These are phyloP conservation scores for Suillus decipiens DNA, from an alignment of 768 basidiomycete genomes.

Conservation along the genomic window DNA sequence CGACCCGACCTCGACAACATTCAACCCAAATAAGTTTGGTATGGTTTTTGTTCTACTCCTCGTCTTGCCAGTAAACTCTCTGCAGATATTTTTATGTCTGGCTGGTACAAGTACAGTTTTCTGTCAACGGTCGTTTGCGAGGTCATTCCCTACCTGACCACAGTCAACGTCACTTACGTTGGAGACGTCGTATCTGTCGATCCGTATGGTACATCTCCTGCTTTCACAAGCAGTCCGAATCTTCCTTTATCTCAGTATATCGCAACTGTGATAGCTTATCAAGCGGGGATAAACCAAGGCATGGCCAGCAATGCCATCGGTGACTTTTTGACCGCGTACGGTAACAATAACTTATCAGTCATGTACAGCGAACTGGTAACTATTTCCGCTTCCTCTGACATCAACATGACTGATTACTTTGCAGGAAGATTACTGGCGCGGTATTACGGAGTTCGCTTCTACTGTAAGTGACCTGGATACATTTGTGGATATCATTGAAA, in stretches of 20 bases:
- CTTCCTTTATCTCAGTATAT: slow-evolving; percentile 3
- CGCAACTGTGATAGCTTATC: slow-evolving; percentile 6
- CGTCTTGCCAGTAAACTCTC: slow-evolving; percentile 11
- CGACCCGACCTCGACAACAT: background rate
- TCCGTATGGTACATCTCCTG: background rate
- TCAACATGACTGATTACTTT: background rate
- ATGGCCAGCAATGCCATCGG: slow-evolving; percentile 1
- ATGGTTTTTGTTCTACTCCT: background rate
- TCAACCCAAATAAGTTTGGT: slow-evolving; percentile 7
- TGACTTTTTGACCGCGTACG: slow-evolving; percentile 7
- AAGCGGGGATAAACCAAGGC: slow-evolving; percentile 2
- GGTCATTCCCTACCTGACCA: slow-evolving; percentile 16
- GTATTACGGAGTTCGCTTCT: slow-evolving; percentile 10
- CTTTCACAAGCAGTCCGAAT: background rate
- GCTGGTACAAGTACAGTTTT: slow-evolving; percentile 19
- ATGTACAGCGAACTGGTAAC: slow-evolving; percentile 4
- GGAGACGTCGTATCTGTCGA: slow-evolving; percentile 3
- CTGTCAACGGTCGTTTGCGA: slow-evolving; percentile 13
- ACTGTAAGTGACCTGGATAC: slow-evolving; percentile 4
- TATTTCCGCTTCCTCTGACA: background rate
- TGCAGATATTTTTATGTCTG: slow-evolving; percentile 1
- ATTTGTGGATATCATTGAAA: background rate
- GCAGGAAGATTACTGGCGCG: slow-evolving; percentile 16
- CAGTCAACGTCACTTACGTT: slow-evolving; percentile 18
- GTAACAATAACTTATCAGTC: background rate